Evolutionary conservation across 75 land plant genomes (phyloP), one percentile per base, ranked within the genome.

Genomic region (Pinus albicaulis): DNA sequence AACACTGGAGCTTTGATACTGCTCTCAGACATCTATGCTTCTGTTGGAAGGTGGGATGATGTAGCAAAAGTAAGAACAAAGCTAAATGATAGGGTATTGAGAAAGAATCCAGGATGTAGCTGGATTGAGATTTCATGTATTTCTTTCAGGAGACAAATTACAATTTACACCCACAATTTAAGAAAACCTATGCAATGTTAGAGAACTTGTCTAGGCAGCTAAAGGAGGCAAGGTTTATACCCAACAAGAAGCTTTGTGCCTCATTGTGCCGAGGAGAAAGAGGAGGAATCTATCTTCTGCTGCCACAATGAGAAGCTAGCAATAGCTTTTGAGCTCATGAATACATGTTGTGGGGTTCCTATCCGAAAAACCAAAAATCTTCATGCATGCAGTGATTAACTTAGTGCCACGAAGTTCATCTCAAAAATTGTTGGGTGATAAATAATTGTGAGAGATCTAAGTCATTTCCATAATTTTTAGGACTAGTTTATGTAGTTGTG

Each of bases 401-500:
- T 80, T 34, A 60, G 16, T 44, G 55, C 19, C 44, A n/a, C 83
- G 31, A 81, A 80, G 19, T 64, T 81, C 76, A 44, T 80, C 34
- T 81, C 76, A 26, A 81, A 22, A 31, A 31, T 61, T 71, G 48
- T 19, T 8, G 23, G 55, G 34, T 25, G 55, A 24, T 53, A 81
- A 59, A 61, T 81, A 38, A 25, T 75, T 38, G 62, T 81, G 78
- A 72, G 83, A 53, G 83, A 81, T 53, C 10, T 41, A 38, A 57
- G n/a, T n/a, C 59, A 83, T 59, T 73, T 80, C 23, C 83, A 81
- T 73, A 25, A 81, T 34, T 81, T 81, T 59, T 31, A 59, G 60
- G 52, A 57, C 72, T 60, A 83, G 77, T 26, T 7, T 38, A n/a
- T 81, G 83, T 59, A 73, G 84, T 19, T 81, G 83, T 81, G 84